These are phyloP conservation scores for Fonsecaea monophora DNA, from an alignment of 2,329 filamentous ascomycete genomes.

Conservation along the genomic window DNA sequence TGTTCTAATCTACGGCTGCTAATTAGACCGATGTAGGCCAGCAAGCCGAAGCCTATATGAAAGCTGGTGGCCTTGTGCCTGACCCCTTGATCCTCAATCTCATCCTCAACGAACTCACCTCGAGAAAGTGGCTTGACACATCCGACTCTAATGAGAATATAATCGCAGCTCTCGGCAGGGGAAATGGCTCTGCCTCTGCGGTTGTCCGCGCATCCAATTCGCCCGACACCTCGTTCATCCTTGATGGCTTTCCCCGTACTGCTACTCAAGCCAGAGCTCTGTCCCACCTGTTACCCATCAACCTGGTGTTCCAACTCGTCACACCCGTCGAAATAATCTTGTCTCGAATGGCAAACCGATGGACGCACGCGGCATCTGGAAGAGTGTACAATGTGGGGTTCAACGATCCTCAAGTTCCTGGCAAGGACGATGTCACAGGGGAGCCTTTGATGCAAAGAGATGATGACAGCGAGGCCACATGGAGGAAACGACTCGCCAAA, in stretches of 20 bases:
- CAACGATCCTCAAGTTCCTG: constrained; percentile 79
- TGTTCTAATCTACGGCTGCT: constrained; percentile 22
- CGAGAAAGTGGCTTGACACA: constrained; percentile 78
- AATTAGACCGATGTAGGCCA: constrained; percentile 66
- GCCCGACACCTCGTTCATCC: constrained; percentile 85
- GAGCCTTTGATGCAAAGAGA: constrained; percentile 80
- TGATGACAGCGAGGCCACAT: constrained; percentile 87
- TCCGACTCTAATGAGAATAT: constrained; percentile 46
- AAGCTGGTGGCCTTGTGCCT: constrained; percentile 84
- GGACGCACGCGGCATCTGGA: constrained; percentile 90
- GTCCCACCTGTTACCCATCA: constrained; percentile 86
- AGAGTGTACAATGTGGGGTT: constrained; percentile 95
- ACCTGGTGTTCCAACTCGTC: constrained; percentile 84
- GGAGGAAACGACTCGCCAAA: constrained; percentile 77
- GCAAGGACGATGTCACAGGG: constrained; percentile 88
- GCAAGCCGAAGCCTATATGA: constrained; percentile 88
- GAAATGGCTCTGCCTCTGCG: constrained; percentile 49
- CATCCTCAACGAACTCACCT: constrained; percentile 86
- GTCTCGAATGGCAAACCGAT: constrained; percentile 86
- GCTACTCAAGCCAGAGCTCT: constrained; percentile 78
- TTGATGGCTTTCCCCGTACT: constrained; percentile 95
- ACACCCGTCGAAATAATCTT: constrained; percentile 88
- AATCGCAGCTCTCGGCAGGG: constrained; percentile 48
- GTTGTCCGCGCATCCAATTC: constrained; percentile 60
- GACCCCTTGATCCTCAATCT: constrained; percentile 91